Base-by-base conservation (phyloP, 192 early-diverging fungal genomes). In the Gonapodya sp. region DNA sequence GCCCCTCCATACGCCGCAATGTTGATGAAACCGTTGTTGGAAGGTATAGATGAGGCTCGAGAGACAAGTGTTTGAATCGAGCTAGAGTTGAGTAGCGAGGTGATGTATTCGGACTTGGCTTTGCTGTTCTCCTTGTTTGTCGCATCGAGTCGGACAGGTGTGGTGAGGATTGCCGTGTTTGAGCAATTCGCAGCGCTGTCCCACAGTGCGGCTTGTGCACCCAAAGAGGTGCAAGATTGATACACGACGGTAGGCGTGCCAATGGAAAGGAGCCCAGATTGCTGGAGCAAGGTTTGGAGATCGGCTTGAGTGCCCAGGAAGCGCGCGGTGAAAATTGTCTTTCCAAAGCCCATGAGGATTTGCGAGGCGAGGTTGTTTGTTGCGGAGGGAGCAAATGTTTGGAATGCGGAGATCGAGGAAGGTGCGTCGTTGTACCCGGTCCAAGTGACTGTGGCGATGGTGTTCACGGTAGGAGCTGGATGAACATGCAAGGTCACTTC, bases 401-500 rank as follows among this genome's bases (percentile, higher is more conserved):
- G 30, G 75, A 77, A 32, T 18, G 8, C 8, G 2, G 75, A 2
- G 75, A 77, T 34, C 18, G 75, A 16, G 34, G 16, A 8, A 31
- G 2, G 16, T 33, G 8, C 30, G 75, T 31, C 18, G 2, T 2
- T 77, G 30, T 34, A 77, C 18, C 14, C 31, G 34, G 2, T 33
- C 75, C 30, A 77, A 8, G 75, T 31, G 8, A 31, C 75, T 2
- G 31, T 31, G 75, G 31, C 30, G 30, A 34, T 77, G 75, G 34
- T 77, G 34, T 18, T 18, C 8, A 77, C 75, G 8, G 75, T 2
- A 14, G 18, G 18, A 2, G 2, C 75, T 16, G 30, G 75, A 77
- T 31, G 34, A 24, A 64, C 46, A 64, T 24, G 46, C 36, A 89
- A 77, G 2, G 80, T 84, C 35, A 87, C 84, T 14, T 84, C 74